A percentile compares a stretch with the other conserved stretches of the same genome.
These are phyloP conservation scores for Lodderomyces jiufengensis DNA, from an alignment of 1,139 yeast species.

Conservation along the genomic window DNA sequence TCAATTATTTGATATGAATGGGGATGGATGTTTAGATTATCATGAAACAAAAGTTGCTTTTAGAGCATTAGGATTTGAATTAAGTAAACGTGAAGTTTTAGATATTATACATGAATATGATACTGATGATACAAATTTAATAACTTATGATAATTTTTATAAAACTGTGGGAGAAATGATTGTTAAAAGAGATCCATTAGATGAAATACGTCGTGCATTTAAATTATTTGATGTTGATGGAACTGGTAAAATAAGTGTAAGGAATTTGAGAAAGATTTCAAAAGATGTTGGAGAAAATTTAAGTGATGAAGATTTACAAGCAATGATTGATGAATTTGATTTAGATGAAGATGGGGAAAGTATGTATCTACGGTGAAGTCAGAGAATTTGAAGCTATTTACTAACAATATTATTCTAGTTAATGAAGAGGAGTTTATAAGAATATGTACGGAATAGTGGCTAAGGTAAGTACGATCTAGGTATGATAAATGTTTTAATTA, in stretches of 20 bases:
- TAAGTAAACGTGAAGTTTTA: constrained; percentile 74
- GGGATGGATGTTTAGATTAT: constrained; percentile 85
- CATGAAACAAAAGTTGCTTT: constrained; percentile 92
- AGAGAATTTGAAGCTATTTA: constrained; percentile 8
- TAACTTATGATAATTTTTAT: constrained; percentile 79
- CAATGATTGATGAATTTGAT: constrained; percentile 98
- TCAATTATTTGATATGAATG: constrained; percentile 85
- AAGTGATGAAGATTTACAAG: constrained; percentile 87
- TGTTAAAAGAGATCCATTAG: constrained; percentile 83
- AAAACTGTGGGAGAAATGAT: constrained; percentile 76
- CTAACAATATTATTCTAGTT: constrained; percentile 37
- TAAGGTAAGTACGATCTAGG: neutral
- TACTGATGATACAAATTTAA: constrained; percentile 66
- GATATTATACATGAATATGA: constrained; percentile 81
- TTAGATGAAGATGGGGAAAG: constrained; percentile 94
- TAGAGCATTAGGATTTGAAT: constrained; percentile 90
- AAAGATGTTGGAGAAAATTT: constrained; percentile 90
- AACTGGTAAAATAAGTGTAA: constrained; percentile 79
- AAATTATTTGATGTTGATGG: constrained; percentile 83
- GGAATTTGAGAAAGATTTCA: constrained; percentile 85
- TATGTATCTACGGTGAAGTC: constrained; percentile 23
- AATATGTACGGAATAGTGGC: constrained; percentile 66
- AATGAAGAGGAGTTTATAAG: constrained; percentile 90
- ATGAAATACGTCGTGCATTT: constrained; percentile 89
- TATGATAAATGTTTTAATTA: too few species aligned